Evolutionary conservation across 2,329 filamentous ascomycete genomes (phyloP).

Genomic region (Nothopassalora personata): DNA sequence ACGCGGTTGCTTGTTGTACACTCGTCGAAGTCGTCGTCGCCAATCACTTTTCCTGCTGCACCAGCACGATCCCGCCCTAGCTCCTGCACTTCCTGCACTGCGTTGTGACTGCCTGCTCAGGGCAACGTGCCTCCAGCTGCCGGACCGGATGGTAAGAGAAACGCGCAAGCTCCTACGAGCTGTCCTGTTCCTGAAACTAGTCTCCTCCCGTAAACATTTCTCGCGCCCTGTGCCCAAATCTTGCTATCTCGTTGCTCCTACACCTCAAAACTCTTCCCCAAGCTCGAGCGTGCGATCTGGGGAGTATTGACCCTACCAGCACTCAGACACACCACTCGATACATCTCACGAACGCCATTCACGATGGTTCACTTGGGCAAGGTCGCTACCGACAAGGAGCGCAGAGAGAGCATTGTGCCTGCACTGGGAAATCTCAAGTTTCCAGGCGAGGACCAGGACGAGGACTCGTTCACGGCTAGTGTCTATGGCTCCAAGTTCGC

Average conservation of each 20-base stretch:
- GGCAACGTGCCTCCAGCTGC: background rate
- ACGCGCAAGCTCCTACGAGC: background rate
- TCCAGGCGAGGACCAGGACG: constrained; percentile 34
- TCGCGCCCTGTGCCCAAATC: background rate
- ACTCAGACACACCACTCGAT: background rate
- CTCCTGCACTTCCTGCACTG: background rate
- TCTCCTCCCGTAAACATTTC: background rate
- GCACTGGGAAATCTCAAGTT: constrained; percentile 46
- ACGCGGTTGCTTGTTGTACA: background rate
- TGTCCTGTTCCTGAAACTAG: background rate
- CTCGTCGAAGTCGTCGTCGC: no score
- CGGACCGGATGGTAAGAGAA: background rate
- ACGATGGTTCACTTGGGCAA: constrained; percentile 34
- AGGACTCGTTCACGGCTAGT: constrained; percentile 63
- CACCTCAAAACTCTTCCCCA: background rate
- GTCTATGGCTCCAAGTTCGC: constrained; percentile 89
- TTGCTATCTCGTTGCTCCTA: background rate
- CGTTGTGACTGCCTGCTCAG: background rate
- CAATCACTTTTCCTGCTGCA: no score
- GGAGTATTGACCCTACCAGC: background rate
- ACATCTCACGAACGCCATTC: constrained; percentile 3
- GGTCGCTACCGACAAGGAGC: constrained; percentile 30
- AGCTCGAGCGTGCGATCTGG: background rate
- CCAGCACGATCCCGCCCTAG: background rate
- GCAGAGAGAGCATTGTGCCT: constrained; percentile 36